phyloP scores from a whole-genome alignment of 2,329 filamentous ascomycete genomes.

The Emmonsiellopsis sp. region DNA sequence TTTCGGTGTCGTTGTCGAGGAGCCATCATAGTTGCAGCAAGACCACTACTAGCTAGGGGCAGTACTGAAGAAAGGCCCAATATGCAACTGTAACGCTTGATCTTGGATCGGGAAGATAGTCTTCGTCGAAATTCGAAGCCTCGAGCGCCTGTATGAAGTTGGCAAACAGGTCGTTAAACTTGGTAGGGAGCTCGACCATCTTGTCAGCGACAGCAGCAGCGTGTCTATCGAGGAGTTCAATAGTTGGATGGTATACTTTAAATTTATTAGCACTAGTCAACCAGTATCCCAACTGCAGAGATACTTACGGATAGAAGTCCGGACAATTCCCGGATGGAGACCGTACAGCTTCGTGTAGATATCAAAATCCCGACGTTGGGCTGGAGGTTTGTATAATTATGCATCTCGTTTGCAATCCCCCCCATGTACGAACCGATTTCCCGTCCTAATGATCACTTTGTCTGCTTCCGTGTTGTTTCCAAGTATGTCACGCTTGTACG shows the following conservation, averaged over 20 bases:
- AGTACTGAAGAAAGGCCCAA: slow-evolving; percentile 1
- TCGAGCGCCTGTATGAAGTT: background rate
- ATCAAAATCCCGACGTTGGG: slow-evolving; percentile 1
- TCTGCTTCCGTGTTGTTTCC: background rate
- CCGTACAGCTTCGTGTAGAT: background rate
- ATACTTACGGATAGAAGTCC: background rate
- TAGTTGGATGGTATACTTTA: background rate
- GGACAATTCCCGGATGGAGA: background rate
- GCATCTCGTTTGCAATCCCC: slow-evolving; percentile 1
- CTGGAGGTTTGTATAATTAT: background rate
- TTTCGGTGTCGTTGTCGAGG: slow-evolving; percentile 1
- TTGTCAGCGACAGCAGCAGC: background rate
- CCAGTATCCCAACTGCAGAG: background rate
- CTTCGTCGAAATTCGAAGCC: background rate
- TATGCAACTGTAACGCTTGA: slow-evolving; percentile 1
- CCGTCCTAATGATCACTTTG: background rate
- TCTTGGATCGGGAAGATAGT: background rate
- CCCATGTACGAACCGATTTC: background rate
- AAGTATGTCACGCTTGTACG: background rate
- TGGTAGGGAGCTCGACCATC: background rate
- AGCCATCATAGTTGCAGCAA: too few species aligned
- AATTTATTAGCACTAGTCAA: background rate
- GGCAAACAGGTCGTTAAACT: background rate
- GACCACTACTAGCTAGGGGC: background rate
- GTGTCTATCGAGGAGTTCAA: background rate